Evolutionary conservation across 1,139 yeast genomes (phyloP), one percentile per base, ranked within the genome.

Genomic region (Ogataea hybrid): DNA sequence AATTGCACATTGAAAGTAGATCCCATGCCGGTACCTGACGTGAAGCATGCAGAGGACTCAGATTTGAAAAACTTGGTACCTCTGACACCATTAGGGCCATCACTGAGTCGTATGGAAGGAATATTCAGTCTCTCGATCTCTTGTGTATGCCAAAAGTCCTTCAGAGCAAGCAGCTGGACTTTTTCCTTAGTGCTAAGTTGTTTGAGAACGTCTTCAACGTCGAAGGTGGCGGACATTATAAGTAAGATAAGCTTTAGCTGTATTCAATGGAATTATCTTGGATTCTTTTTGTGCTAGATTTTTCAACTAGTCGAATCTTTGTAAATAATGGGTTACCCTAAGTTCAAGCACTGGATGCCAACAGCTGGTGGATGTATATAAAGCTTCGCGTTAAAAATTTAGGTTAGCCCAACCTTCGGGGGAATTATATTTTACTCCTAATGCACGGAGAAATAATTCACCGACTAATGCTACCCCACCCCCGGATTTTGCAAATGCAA

Each of bases 11-110:
- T 67, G 59, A 70, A 74, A 9, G 75, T 68, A 2, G 75, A 54
- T 1, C 64, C 73, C 39, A 69, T 54, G 5, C 62, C 74, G 14
- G 78, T 70, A 28, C 78, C 78, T 41, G 75, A 73, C 8, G 80
- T 77, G 49, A 76, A 67, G 46, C 77, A 74, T 28, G 76, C 77
- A 37, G 78, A 66, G 12, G 76, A 75, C 25, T 67, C 62, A 28
- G 71, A 61, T 43, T 68, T 63, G 53, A 73, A 71, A 56, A 73
- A 72, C 39, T 63, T 64, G 14, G 78, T 73, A 27, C 80, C 80
- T 44, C 80, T 62, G 27, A 75, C 64, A 44, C 81, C 81, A 49
- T 75, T 76, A 37, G 81, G 81, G 8, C 81, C 81, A 55, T 76
- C 81, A 43, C 54, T 50, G 14, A 54, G 16, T 15, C 59, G 44